These are phyloP conservation scores for Lyophyllum decastes DNA, from an alignment of 768 basidiomycete genomes.

Conservation along the genomic window DNA sequence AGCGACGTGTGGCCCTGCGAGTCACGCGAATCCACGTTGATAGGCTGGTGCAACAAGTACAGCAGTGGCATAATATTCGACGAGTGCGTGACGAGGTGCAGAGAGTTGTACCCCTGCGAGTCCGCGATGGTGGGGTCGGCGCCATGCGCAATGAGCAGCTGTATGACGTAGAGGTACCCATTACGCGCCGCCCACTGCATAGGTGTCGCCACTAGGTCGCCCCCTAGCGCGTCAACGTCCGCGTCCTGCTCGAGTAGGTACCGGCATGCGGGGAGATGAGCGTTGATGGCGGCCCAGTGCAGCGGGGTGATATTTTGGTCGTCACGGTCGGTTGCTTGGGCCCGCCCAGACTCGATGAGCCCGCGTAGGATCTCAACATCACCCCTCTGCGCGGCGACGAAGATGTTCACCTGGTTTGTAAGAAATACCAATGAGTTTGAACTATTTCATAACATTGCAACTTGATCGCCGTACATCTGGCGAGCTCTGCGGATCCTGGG, in stretches of 20 bases:
- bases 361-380: slow-evolving; percentile 66
- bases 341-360: slow-evolving; percentile 71
- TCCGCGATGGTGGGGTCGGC: slow-evolving; percentile 93
- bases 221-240: slow-evolving; percentile 91
- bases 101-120: slow-evolving; percentile 93
- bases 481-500: slow-evolving; percentile 34
- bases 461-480: slow-evolving; percentile 34
- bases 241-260: slow-evolving; percentile 91
- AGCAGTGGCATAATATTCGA: slow-evolving; percentile 93
- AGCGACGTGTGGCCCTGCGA: slow-evolving; percentile 90
- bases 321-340: slow-evolving; percentile 78
- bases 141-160: slow-evolving; percentile 84
- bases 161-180: slow-evolving; percentile 94
- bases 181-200: slow-evolving; percentile 98
- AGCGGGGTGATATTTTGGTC: slow-evolving; percentile 91
- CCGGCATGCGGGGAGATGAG: slow-evolving; percentile 85
- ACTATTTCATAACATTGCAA: neutral
- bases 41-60: slow-evolving; percentile 90
- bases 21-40: slow-evolving; percentile 89
- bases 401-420: slow-evolving; percentile 57
- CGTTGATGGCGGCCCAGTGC: slow-evolving; percentile 99
- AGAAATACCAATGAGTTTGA: neutral
- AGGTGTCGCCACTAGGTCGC: slow-evolving; percentile 92
- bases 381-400: slow-evolving; percentile 86
- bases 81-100: slow-evolving; percentile 95